Conservation (phyloP, 441 rosid genomes). For the Populus hybrid region DNA sequence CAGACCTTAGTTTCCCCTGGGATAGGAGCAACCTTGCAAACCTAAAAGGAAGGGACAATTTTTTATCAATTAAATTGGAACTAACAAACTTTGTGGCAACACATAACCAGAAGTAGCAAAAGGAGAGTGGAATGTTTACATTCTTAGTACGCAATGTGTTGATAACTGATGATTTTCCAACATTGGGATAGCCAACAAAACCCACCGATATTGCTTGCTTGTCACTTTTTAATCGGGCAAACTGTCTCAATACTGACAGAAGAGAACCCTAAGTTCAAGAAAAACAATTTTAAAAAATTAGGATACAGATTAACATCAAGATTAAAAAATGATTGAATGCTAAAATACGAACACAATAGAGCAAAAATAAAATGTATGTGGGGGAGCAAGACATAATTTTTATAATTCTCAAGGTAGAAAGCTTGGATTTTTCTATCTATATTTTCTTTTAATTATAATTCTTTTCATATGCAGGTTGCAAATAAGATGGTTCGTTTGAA, state of each 20-base stretch:
- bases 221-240: slow-evolving; percentile 82
- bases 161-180: slow-evolving; percentile 95
- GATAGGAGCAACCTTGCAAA: slow-evolving; percentile 97
- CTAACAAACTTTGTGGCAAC: not conserved
- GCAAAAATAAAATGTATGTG: not conserved
- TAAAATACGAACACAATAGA: not conserved
- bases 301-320: not conserved
- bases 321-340: not conserved
- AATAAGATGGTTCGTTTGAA: not conserved
- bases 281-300: not conserved
- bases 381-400: not conserved
- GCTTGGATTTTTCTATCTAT: too few relatives aligned
- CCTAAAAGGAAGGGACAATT: slow-evolving; percentile 34
- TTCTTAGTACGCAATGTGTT: slow-evolving; percentile 89
- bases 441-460: not conserved
- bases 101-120: not conserved
- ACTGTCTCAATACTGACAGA: slow-evolving; percentile 84
- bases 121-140: slow-evolving; percentile 32
- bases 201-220: slow-evolving; percentile 97
- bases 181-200: slow-evolving; percentile 94
- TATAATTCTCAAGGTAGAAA: not conserved
- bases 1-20: slow-evolving; percentile 98
- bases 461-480: not conserved
- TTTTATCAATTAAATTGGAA: not conserved
- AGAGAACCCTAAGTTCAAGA: slow-evolving; percentile 70